Conservation (phyloP, 208 protist genomes). For the Trypanosoma mega region DNA sequence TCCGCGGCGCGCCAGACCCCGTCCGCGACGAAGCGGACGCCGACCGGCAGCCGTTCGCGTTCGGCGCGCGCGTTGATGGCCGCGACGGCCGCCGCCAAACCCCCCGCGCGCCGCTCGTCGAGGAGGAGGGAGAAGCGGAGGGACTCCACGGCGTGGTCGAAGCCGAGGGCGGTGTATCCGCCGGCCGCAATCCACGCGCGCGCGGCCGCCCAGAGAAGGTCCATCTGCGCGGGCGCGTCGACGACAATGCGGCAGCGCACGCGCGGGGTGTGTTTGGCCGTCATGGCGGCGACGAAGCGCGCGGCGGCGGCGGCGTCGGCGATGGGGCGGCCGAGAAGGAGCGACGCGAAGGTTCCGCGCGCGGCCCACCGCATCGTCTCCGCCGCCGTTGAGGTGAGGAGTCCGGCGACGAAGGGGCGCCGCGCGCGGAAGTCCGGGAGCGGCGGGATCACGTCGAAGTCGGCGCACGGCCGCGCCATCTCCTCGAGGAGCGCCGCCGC, state of each 20-base stretch:
- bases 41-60: constrained; percentile 16
- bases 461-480: constrained; percentile 3
- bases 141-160: constrained; percentile 21
- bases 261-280: constrained; percentile 13
- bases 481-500: constrained; percentile 18
- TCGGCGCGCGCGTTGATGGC: constrained; percentile 6
- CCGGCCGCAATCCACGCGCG: constrained; percentile 14
- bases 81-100: background rate
- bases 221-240: constrained; percentile 19
- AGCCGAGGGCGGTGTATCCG: constrained; percentile 14
- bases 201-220: constrained; percentile 24
- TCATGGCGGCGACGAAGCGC: constrained; percentile 20
- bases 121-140: constrained; percentile 14
- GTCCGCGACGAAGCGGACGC: constrained; percentile 14
- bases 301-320: constrained; percentile 13
- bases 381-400: constrained; percentile 20
- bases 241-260: constrained; percentile 11
- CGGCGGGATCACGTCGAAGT: constrained; percentile 7
- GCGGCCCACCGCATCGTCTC: constrained; percentile 28
- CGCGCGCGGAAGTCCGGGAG: background rate
- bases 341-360: constrained; percentile 13
- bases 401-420: constrained; percentile 17
- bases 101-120: constrained; percentile 1
- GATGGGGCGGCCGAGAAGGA: constrained; percentile 13
- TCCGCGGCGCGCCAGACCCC: constrained; percentile 7